Evolutionary conservation across 1,139 yeast species (phyloP).

Genomic region (Suhomyces anneliseae): DNA sequence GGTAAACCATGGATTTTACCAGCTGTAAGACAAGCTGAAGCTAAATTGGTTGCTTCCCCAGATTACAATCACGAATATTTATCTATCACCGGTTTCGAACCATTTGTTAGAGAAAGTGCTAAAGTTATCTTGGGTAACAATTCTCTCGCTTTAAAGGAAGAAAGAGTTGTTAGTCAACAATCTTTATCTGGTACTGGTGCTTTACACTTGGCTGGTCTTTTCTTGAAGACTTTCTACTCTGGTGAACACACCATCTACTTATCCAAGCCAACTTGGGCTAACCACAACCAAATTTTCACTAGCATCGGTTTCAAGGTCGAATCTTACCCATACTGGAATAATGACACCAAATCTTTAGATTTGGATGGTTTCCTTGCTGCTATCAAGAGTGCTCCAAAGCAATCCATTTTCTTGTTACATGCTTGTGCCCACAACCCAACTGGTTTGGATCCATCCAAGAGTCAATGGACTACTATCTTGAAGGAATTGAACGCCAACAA

Average conservation of each 20-base stretch:
- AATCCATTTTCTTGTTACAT: slow-evolving; percentile 65
- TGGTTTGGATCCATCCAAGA: slow-evolving; percentile 48
- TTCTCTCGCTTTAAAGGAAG: slow-evolving; percentile 53
- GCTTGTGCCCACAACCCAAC: slow-evolving; percentile 56
- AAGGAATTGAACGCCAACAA: slow-evolving; percentile 47
- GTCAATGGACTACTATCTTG: slow-evolving; percentile 43
- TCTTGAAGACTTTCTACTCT: slow-evolving; percentile 58
- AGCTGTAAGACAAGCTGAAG: slow-evolving; percentile 76
- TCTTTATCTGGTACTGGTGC: slow-evolving; percentile 97
- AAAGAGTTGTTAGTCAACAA: slow-evolving; percentile 72
- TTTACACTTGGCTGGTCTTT: slow-evolving; percentile 80
- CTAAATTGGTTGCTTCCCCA: slow-evolving; percentile 46
- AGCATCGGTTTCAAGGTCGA: slow-evolving; percentile 54
- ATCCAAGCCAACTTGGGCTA: slow-evolving; percentile 95
- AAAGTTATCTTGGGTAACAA: slow-evolving; percentile 72
- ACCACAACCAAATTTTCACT: slow-evolving; percentile 81
- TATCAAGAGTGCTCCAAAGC: slow-evolving; percentile 69
- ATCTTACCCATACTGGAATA: slow-evolving; percentile 77
- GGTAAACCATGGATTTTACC: slow-evolving; percentile 96
- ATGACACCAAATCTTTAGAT: slow-evolving; percentile 60
- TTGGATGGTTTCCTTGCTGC: slow-evolving; percentile 66
- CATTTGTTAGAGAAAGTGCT: slow-evolving; percentile 74
- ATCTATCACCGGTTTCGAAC: slow-evolving; percentile 74
- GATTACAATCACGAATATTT: slow-evolving; percentile 88
- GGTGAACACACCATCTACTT: slow-evolving; percentile 61